A percentile compares a stretch with the other conserved stretches of the same genome.
These are phyloP conservation scores for Taxillus chinensis DNA, from an alignment of 164 flowering plant species.

Conservation along the genomic window DNA sequence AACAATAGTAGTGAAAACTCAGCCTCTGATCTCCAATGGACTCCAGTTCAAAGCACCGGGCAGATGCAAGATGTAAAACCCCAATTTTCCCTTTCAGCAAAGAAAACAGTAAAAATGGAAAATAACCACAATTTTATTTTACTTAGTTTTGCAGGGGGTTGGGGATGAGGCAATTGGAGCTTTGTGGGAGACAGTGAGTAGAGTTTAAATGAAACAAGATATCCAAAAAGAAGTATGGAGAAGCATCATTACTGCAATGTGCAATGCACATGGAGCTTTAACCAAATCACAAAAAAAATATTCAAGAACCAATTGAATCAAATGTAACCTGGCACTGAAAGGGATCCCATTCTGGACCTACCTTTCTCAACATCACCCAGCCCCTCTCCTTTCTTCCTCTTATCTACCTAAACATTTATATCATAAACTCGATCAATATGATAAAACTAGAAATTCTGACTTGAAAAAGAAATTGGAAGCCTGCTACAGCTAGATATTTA, in stretches of 20 bases:
- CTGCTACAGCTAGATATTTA: constrained; percentile 4
- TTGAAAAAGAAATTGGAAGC: not conserved
- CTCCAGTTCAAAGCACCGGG: not conserved
- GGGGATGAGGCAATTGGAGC: too few relatives aligned
- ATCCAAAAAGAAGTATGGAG: too few relatives aligned
- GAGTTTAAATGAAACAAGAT: too few relatives aligned
- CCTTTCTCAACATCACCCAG: constrained; percentile 24
- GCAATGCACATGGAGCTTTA: too few relatives aligned
- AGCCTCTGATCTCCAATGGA: not conserved
- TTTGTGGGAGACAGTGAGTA: too few relatives aligned
- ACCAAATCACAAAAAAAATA: not conserved
- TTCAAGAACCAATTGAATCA: not conserved
- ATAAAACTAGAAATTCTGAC: constrained; percentile 1
- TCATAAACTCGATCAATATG: constrained; percentile 17
- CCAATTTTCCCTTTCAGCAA: not conserved
- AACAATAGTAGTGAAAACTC: not conserved
- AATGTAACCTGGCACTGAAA: not conserved
- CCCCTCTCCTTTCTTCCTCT: constrained; percentile 26
- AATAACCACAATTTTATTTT: too few relatives aligned
- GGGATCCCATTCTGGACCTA: constrained; percentile 4
- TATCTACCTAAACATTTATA: constrained; percentile 15
- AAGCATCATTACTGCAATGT: too few relatives aligned
- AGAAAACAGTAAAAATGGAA: too few relatives aligned
- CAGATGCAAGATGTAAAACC: not conserved
- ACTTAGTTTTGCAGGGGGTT: too few relatives aligned